Evolutionary conservation across 2,329 filamentous ascomycete species (phyloP).

Genomic region (Fusarium lateritium): DNA sequence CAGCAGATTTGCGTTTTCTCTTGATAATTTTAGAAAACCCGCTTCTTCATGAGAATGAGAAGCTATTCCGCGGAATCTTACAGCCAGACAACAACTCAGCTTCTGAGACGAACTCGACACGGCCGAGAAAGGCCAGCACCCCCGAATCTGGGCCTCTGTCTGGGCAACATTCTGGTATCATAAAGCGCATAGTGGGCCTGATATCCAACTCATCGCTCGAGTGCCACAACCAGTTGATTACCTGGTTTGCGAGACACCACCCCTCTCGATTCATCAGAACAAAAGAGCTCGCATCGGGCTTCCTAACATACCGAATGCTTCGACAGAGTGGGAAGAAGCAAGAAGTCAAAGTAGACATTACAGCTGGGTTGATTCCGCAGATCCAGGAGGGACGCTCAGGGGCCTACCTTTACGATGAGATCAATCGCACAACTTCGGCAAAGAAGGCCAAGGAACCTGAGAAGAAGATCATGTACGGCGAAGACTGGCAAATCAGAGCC

Average conservation of each 20-base stretch:
- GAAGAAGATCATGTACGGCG: slow-evolving; percentile 75
- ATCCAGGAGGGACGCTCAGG: slow-evolving; percentile 77
- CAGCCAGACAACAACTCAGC: slow-evolving; percentile 48
- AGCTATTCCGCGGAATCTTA: slow-evolving; percentile 59
- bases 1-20: slow-evolving; percentile 82
- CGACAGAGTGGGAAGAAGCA: slow-evolving; percentile 78
- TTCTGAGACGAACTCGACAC: slow-evolving; percentile 26
- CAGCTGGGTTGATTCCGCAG: slow-evolving; percentile 79
- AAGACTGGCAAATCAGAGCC: slow-evolving; percentile 92
- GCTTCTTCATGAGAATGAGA: slow-evolving; percentile 69
- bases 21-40: slow-evolving; percentile 86
- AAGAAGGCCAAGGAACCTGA: slow-evolving; percentile 70
- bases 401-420: slow-evolving; percentile 83
- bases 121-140: slow-evolving; percentile 26
- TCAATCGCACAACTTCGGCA: slow-evolving; percentile 67
- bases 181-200: slow-evolving; percentile 87
- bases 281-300: slow-evolving; percentile 84
- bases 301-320: slow-evolving; percentile 84
- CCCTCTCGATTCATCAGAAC: slow-evolving; percentile 76
- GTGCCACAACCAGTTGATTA: slow-evolving; percentile 82
- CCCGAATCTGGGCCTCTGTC: slow-evolving; percentile 62
- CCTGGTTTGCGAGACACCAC: slow-evolving; percentile 83
- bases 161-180: slow-evolving; percentile 83
- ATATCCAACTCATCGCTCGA: slow-evolving; percentile 81
- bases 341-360: slow-evolving; percentile 71